Percentiles rank a stretch among this genome's conserved stretches.
phyloP scores from a whole-genome alignment of 2,329 filamentous ascomycete species.

The Aspergillus brunneoviolaceus region DNA sequence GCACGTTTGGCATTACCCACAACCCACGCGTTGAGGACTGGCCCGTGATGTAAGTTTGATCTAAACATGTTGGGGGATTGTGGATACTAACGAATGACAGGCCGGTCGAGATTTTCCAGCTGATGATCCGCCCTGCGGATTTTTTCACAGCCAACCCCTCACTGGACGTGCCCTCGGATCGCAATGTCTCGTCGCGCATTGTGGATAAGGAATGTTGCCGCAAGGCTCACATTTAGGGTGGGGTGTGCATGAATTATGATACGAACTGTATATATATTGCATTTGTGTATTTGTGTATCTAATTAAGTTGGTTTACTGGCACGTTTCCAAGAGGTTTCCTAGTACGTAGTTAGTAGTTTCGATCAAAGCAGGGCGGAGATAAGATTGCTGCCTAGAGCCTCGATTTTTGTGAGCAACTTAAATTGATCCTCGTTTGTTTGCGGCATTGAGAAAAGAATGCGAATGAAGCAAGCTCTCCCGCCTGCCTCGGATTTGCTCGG shows the following conservation, averaged over 20 bases:
- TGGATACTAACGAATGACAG: slow-evolving; percentile 19
- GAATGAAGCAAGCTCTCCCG: background rate
- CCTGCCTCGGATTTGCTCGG: slow-evolving; percentile 5
- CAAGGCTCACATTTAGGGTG: slow-evolving; percentile 29
- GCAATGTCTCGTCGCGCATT: slow-evolving; percentile 34
- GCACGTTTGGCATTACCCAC: slow-evolving; percentile 46
- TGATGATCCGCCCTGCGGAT: slow-evolving; percentile 51
- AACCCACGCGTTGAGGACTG: slow-evolving; percentile 47
- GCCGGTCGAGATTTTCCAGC: slow-evolving; percentile 40
- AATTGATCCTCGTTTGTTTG: background rate
- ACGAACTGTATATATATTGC: slow-evolving; percentile 5
- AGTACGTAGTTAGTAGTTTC: background rate
- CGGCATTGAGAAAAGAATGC: background rate
- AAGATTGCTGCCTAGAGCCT: background rate
- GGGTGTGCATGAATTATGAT: slow-evolving; percentile 10
- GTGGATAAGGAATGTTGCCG: slow-evolving; percentile 35
- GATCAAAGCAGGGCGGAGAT: too few relatives aligned
- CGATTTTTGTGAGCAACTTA: background rate
- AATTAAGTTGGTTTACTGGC: too few relatives aligned
- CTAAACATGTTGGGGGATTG: background rate
- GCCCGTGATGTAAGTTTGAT: slow-evolving; percentile 41
- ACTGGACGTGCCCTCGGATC: slow-evolving; percentile 52
- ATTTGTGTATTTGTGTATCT: too few relatives aligned
- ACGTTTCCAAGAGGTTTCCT: background rate
- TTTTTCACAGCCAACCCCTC: slow-evolving; percentile 56